Evolutionary conservation across 345 rosid species (phyloP), one percentile per base, ranked within the genome.

Genomic region (Euphorbia tirucalli): DNA sequence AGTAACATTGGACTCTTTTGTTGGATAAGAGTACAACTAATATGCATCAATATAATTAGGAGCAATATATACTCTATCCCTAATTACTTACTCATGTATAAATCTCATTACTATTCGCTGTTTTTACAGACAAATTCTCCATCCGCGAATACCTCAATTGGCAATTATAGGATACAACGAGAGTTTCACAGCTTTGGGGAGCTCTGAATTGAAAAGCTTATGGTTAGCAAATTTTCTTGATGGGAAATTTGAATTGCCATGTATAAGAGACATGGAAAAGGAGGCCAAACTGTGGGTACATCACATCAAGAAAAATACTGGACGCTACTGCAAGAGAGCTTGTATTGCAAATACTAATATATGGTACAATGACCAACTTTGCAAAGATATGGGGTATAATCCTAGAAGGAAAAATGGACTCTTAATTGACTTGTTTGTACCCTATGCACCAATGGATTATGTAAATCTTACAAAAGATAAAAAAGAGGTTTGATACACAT

Each of bases 291-390:
- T 68, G 56, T 80, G 85, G 83, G 71, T 68, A n/a, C 13, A 57
- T 52, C 77, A 64, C 73, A 71, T 65, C 80, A 82, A 83, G 75
- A 43, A 21, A 74, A 74, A 37, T 43, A 52, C 82, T 0, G 80
- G 78, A 11, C 3, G 7, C 2, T 48, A 80, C 65, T 76, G 60
- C 65, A 63, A 71, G 37, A 83, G 74, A 65, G 74, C 83, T 31
- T 78, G 88, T 79, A 75, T 81, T 19, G 78, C 62, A 14, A 69
- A 49, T 11, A 73, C 72, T 13, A 79, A 82, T 19, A 78, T 82
- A 49, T 85, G 86, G 83, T 76, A 80, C 74, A 82, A 74, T 67
- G 88, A 85, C 61, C 81, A 59, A 28, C 56, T 82, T 0, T 85
- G 88, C 75, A 76, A 65, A 16, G 88, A 82, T 67, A 78, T 82